A percentile compares a stretch with the other conserved stretches of the same genome.
These are phyloP conservation scores for Ganoderma lingzhi DNA, from an alignment of 1,284 basidiomycete genomes.

Conservation along the genomic window DNA sequence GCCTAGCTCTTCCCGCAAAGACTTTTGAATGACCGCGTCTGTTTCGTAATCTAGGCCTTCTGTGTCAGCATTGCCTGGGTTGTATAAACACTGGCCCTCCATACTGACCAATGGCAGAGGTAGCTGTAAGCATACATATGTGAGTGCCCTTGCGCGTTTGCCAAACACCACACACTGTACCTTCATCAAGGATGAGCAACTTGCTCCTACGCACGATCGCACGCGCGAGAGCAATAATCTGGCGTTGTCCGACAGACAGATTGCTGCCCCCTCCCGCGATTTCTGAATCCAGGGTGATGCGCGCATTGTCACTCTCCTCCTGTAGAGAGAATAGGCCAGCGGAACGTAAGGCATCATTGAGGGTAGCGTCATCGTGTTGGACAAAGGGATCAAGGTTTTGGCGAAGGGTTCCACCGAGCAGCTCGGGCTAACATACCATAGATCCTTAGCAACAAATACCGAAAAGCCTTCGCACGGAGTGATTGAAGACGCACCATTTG, in stretches of 20 bases:
- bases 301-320: conserved; percentile 35
- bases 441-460: no score
- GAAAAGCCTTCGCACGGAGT: neutral
- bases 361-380: conserved; percentile 56
- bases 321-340: conserved; percentile 44
- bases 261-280: conserved; percentile 50
- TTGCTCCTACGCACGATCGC: conserved; percentile 45
- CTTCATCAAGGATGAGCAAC: conserved; percentile 47
- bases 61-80: neutral
- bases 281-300: conserved; percentile 45
- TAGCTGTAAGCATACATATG: conserved; percentile 44
- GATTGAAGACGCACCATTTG: conserved; percentile 42
- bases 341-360: conserved; percentile 43
- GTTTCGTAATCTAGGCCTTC: conserved; percentile 33
- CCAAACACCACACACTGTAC: conserved; percentile 15
- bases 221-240: conserved; percentile 45
- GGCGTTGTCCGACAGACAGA: conserved; percentile 46
- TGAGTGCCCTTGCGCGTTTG: neutral
- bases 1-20: conserved; percentile 58
- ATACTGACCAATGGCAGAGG: conserved; percentile 57
- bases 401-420: conserved; percentile 45
- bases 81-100: neutral
- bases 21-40: conserved; percentile 45
- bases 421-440: conserved; percentile 47
- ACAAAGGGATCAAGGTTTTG: conserved; percentile 57